Percentiles rank a stretch among this genome's conserved stretches.
Evolutionary conservation across 805 yeast genomes (phyloP).

Genomic region (Saccharomycodes ludwigii): DNA sequence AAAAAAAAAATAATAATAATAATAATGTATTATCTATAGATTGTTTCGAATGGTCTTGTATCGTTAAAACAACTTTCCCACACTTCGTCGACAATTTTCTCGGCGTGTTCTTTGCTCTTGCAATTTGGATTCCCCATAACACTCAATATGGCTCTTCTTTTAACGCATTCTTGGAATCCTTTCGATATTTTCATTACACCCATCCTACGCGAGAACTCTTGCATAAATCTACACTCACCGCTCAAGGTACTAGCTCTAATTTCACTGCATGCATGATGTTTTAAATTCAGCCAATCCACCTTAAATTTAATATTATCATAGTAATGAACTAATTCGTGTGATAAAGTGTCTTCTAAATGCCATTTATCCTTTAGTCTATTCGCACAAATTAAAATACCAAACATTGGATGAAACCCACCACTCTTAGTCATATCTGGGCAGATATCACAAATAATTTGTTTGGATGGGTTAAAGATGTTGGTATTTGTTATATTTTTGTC

Average conservation of each 20-base stretch:
- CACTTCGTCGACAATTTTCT: constrained; percentile 68
- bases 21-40: constrained; percentile 41
- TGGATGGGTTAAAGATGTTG: constrained; percentile 10
- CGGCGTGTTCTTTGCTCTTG: constrained; percentile 59
- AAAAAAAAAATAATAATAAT: too few species aligned
- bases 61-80: constrained; percentile 91
- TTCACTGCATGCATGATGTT: constrained; percentile 95
- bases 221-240: constrained; percentile 89
- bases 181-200: constrained; percentile 17
- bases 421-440: constrained; percentile 70
- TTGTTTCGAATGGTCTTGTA: constrained; percentile 90
- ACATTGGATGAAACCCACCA: constrained; percentile 89
- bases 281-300: constrained; percentile 72
- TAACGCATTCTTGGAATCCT: constrained; percentile 90
- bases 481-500: too few species aligned
- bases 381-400: constrained; percentile 79
- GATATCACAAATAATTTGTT: constrained; percentile 60
- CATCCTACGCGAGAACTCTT: constrained; percentile 47
- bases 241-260: constrained; percentile 85
- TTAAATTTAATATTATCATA: constrained; percentile 83
- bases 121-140: constrained; percentile 84
- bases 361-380: constrained; percentile 50
- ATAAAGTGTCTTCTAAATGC: constrained; percentile 80
- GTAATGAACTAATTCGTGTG: constrained; percentile 90
- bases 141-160: constrained; percentile 75